Conservation (phyloP, 2,329 filamentous ascomycete genomes). For the Talaromyces sp. region DNA sequence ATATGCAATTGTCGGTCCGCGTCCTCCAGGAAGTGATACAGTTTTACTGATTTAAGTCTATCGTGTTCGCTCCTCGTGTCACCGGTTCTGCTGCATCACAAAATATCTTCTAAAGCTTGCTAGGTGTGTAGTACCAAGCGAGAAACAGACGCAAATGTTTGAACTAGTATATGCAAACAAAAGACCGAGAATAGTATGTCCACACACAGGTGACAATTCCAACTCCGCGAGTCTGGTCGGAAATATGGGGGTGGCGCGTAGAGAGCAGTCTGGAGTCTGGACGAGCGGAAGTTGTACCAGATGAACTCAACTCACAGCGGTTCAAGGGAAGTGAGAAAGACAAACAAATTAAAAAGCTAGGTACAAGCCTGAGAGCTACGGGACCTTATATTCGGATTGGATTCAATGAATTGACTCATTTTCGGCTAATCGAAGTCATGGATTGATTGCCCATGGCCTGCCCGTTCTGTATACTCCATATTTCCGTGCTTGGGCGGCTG, state of each 20-base stretch:
- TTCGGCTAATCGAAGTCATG: not conserved
- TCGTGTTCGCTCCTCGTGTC: conserved; percentile 3
- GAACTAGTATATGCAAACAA: not conserved
- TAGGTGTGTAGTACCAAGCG: not conserved
- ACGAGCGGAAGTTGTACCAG: conserved; percentile 3
- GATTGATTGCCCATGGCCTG: not conserved
- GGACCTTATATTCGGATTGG: not conserved
- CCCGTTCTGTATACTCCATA: not conserved
- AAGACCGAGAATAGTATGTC: not conserved
- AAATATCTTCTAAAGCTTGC: not conserved
- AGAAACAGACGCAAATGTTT: not conserved
- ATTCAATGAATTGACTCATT: not conserved
- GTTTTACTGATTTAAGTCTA: conserved; percentile 1
- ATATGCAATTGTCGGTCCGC: not conserved
- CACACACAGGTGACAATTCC: not conserved
- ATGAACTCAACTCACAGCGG: not conserved
- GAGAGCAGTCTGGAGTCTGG: conserved; percentile 4
- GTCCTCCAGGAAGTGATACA: not conserved
- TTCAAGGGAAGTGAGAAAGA: not conserved
- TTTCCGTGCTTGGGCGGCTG: not conserved
- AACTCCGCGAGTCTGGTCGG: not conserved
- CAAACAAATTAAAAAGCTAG: not conserved
- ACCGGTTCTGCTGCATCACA: not conserved
- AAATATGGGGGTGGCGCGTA: conserved; percentile 5
- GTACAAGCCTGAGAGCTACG: not conserved